A percentile compares a stretch with the other conserved stretches of the same genome.
Conservation (phyloP, 148 eudicot genomes). For the Rhododendron ferrugineum region DNA sequence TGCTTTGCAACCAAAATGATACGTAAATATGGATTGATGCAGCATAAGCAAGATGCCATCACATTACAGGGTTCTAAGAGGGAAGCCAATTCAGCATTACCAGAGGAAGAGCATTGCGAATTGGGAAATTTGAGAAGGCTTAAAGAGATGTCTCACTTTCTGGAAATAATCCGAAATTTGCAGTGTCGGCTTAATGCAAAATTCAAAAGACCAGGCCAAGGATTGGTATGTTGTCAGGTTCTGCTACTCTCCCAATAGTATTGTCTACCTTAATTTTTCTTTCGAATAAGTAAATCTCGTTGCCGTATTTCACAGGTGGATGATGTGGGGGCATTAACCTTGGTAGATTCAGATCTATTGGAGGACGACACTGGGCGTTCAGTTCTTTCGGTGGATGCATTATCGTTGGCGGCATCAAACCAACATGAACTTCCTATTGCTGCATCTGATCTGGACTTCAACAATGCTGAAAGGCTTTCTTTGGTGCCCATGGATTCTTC, state of each 20-base stretch:
- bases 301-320: conserved; percentile 38
- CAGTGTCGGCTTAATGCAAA: conserved; percentile 60
- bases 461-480: conserved; percentile 45
- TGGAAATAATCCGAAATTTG: conserved; percentile 73
- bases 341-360: conserved; percentile 24
- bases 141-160: conserved; percentile 63
- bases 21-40: conserved; percentile 61
- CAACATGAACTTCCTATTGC: conserved; percentile 30
- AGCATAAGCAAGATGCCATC: conserved; percentile 34
- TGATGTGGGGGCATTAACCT: conserved; percentile 31
- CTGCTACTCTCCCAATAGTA: background rate
- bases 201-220: conserved; percentile 58
- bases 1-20: conserved; percentile 68
- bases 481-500: conserved; percentile 44
- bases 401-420: conserved; percentile 26
- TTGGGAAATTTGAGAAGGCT: conserved; percentile 41
- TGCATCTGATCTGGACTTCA: conserved; percentile 25
- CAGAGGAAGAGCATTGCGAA: conserved; percentile 26
- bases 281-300: conserved; percentile 8
- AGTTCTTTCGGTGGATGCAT: conserved; percentile 27
- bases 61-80: conserved; percentile 18
- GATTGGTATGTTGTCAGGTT: conserved; percentile 41
- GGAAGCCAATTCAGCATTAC: conserved; percentile 27
- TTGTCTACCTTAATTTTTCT: background rate
- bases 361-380: conserved; percentile 37